A percentile compares a stretch with the other conserved stretches of the same genome.
Conservation (phyloP, 2,329 filamentous ascomycete species). For the Talaromyces pinophilus region DNA sequence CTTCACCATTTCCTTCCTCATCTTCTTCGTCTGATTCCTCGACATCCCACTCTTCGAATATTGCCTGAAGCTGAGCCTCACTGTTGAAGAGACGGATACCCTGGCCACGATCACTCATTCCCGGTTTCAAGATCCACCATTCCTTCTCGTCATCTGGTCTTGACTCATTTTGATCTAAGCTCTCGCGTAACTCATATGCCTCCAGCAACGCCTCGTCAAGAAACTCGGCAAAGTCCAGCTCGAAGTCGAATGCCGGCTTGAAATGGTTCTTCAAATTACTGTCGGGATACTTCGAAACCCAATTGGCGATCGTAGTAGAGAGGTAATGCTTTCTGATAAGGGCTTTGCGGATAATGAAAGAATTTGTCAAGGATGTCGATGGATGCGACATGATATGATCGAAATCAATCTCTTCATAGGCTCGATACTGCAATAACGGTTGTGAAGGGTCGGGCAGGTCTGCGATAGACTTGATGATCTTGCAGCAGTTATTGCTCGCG, state of each 20-base stretch:
- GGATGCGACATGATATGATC: conserved; percentile 67
- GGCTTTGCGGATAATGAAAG: conserved; percentile 93
- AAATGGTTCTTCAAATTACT: conserved; percentile 70
- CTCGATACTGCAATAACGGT: conserved; percentile 72
- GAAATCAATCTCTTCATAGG: conserved; percentile 88
- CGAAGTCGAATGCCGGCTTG: conserved; percentile 79
- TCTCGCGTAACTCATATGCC: conserved; percentile 81
- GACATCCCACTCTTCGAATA: conserved; percentile 91
- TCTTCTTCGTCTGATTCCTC: conserved; percentile 57
- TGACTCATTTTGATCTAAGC: conserved; percentile 68
- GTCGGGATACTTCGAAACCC: conserved; percentile 78
- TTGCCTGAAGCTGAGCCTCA: conserved; percentile 76
- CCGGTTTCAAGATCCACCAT: conserved; percentile 98
- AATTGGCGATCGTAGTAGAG: conserved; percentile 77
- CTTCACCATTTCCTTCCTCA: conserved; percentile 43
- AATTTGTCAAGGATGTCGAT: conserved; percentile 70
- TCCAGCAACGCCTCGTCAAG: conserved; percentile 90
- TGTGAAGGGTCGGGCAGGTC: conserved; percentile 49
- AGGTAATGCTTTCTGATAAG: conserved; percentile 96
- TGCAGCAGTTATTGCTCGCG: conserved; percentile 58
- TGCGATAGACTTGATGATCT: conserved; percentile 56
- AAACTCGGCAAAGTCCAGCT: conserved; percentile 96
- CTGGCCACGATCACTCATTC: conserved; percentile 95
- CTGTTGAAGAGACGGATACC: conserved; percentile 87
- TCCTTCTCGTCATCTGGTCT: conserved; percentile 65